A percentile compares a stretch with the other conserved stretches of the same genome.
These are phyloP conservation scores for Massarina eburnea DNA, from an alignment of 2,329 filamentous ascomycete genomes.

Conservation along the genomic window DNA sequence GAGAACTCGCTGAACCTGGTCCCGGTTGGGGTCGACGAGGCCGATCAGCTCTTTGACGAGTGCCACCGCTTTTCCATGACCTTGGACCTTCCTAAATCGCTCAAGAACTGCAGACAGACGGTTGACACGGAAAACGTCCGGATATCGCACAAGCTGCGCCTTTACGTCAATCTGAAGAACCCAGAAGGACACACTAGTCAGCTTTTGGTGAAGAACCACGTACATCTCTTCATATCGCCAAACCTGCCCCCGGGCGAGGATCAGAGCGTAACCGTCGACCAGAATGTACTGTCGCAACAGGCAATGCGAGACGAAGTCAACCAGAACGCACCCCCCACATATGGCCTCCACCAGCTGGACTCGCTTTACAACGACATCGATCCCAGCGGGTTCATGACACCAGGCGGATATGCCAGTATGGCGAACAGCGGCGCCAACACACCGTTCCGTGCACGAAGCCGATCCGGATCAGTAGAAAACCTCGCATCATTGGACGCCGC, in stretches of 20 bases:
- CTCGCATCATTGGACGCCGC: conserved; percentile 60
- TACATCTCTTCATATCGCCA: conserved; percentile 94
- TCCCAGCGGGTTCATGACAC: conserved; percentile 76
- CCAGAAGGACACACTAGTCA: conserved; percentile 94
- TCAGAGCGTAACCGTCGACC: conserved; percentile 65
- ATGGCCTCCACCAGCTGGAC: conserved; percentile 87
- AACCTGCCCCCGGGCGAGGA: conserved; percentile 87
- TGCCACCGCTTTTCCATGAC: conserved; percentile 62
- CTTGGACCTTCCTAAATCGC: conserved; percentile 73
- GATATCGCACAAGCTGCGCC: conserved; percentile 86
- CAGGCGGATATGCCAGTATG: conserved; percentile 63
- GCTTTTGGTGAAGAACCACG: conserved; percentile 85
- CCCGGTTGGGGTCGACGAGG: conserved; percentile 31
- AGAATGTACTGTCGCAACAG: conserved; percentile 38
- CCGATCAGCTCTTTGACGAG: conserved; percentile 52
- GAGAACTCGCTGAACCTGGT: conserved; percentile 31
- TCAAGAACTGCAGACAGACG: conserved; percentile 85
- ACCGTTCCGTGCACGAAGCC: conserved; percentile 70
- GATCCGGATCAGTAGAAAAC: conserved; percentile 80
- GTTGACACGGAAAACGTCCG: conserved; percentile 88
- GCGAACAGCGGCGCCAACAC: conserved; percentile 63
- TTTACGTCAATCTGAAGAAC: conserved; percentile 88
- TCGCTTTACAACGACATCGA: conserved; percentile 88
- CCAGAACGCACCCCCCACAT: conserved; percentile 81
- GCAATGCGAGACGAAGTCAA: conserved; percentile 59